These are phyloP conservation scores for Coemansia sp. DNA, from an alignment of 192 early-diverging fungal species.

Conservation along the genomic window DNA sequence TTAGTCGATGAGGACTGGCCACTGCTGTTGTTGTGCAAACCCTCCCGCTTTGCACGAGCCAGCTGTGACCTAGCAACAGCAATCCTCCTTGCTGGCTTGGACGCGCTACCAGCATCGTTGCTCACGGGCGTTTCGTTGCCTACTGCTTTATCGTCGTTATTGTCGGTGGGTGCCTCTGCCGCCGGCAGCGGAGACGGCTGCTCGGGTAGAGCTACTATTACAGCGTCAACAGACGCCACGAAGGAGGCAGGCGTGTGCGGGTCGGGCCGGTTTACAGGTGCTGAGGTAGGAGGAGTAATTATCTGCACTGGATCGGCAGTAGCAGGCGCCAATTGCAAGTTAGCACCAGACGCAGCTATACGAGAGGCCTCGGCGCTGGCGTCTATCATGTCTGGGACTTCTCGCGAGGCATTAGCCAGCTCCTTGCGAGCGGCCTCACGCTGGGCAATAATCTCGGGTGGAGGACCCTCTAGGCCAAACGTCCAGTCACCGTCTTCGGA, in stretches of 20 bases:
- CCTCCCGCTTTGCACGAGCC: conserved; percentile 12
- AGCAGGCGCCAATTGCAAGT: conserved; percentile 6
- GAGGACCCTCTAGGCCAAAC: conserved; percentile 49
- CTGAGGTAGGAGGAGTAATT: not conserved
- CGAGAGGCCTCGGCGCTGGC: conserved; percentile 39
- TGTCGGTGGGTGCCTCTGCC: not conserved
- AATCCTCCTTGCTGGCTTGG: conserved; percentile 19
- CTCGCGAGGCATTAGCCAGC: conserved; percentile 19
- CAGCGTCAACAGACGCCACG: not conserved
- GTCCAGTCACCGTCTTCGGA: conserved; percentile 55
- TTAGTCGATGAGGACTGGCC: conserved; percentile 5
- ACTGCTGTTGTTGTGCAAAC: not conserved
- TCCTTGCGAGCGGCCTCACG: conserved; percentile 19
- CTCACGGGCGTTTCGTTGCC: not conserved
- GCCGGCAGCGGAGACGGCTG: not conserved
- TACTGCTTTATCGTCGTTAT: not conserved
- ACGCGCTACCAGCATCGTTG: not conserved
- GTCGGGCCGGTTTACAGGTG: not conserved
- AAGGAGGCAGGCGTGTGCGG: not conserved
- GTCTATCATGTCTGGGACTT: conserved; percentile 41
- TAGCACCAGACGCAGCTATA: conserved; percentile 1
- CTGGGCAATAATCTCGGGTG: conserved; percentile 33
- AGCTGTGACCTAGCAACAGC: conserved; percentile 29
- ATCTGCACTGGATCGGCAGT: not conserved
- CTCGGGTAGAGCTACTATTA: not conserved